Percentiles rank a stretch among this genome's conserved stretches.
Evolutionary conservation across 2,329 filamentous ascomycete species (phyloP).

Genomic region (Scedosporium boydii): DNA sequence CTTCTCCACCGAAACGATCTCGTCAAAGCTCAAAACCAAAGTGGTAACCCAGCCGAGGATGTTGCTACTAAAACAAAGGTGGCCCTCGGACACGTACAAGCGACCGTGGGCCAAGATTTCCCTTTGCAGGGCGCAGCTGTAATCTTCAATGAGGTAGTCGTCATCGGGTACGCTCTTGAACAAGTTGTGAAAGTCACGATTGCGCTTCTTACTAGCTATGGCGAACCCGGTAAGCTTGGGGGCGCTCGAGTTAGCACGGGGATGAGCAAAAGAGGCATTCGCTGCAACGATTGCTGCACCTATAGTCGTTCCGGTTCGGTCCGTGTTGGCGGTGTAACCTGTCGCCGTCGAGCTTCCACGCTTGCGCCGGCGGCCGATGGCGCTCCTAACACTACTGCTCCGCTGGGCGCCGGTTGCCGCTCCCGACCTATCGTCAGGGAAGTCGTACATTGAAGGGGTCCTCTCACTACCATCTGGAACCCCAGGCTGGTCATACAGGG

Average conservation of each 20-base stretch:
- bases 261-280: slow-evolving; percentile 58
- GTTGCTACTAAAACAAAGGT: slow-evolving; percentile 98
- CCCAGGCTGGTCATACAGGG: slow-evolving; percentile 37
- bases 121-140: slow-evolving; percentile 89
- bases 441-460: slow-evolving; percentile 56
- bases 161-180: slow-evolving; percentile 98
- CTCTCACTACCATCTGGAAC: slow-evolving; percentile 35
- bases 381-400: slow-evolving; percentile 59
- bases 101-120: slow-evolving; percentile 92
- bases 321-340: slow-evolving; percentile 26
- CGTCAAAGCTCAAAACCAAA: slow-evolving; percentile 94
- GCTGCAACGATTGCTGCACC: slow-evolving; percentile 64
- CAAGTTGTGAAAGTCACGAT: slow-evolving; percentile 84
- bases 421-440: slow-evolving; percentile 49
- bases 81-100: slow-evolving; percentile 92
- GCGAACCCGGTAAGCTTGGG: slow-evolving; percentile 89
- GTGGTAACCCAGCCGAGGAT: slow-evolving; percentile 98
- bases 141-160: slow-evolving; percentile 96
- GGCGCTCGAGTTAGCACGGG: slow-evolving; percentile 44
- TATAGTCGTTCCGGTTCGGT: slow-evolving; percentile 53
- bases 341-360: slow-evolving; percentile 68
- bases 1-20: slow-evolving; percentile 94
- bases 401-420: slow-evolving; percentile 41
- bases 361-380: slow-evolving; percentile 54
- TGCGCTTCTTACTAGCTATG: slow-evolving; percentile 90